phyloP scores from a whole-genome alignment of 2,329 filamentous ascomycete genomes.

The Venturia carpophila region DNA sequence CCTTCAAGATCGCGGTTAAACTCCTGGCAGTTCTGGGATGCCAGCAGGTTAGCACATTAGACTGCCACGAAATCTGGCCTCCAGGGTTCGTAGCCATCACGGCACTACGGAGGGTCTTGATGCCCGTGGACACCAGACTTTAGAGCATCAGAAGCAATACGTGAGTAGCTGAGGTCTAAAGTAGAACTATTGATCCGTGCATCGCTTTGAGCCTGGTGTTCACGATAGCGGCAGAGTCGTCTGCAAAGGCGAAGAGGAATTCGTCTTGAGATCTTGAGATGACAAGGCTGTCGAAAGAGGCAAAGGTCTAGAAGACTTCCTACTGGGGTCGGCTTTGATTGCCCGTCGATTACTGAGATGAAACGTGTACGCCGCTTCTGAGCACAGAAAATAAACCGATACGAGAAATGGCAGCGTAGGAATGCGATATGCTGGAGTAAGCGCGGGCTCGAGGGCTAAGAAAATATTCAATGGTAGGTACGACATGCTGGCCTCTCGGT shows the following conservation, averaged over 20 bases:
- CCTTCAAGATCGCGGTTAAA: no score
- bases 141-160: no score
- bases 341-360: neutral
- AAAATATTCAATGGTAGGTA: neutral
- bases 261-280: neutral
- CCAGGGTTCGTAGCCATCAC: neutral
- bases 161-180: neutral
- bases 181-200: neutral
- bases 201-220: neutral
- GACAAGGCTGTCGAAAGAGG: neutral
- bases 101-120: neutral
- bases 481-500: neutral
- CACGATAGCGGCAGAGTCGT: neutral
- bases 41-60: neutral
- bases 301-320: neutral
- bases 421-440: neutral
- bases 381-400: neutral
- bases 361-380: neutral
- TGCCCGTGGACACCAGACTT: no score
- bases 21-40: no score
- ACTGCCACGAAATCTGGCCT: neutral
- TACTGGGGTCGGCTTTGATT: neutral
- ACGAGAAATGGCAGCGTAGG: neutral
- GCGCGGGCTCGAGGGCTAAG: neutral
- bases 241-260: neutral